Base-by-base conservation (phyloP, 139 green algal species). In the Astrephomene gubernaculifera region DNA sequence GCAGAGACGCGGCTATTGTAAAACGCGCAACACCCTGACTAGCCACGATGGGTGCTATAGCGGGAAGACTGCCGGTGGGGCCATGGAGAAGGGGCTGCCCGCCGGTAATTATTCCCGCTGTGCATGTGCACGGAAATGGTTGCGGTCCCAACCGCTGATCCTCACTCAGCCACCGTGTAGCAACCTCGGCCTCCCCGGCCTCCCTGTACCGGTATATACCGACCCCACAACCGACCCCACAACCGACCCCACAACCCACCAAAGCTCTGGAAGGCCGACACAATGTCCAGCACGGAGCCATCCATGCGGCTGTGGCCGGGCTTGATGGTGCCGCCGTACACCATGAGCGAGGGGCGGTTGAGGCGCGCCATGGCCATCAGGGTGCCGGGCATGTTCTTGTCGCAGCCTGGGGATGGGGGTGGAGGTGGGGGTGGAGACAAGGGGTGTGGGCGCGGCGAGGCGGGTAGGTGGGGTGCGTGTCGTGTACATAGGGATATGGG, bases 341-440 rank as follows among this genome's bases (percentile, higher is more conserved):
- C 91, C 97, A 99, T 99, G 72, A 99, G 81, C 41, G 91, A 90
- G 36, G 97, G 97, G 38, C 97, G 90, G 92, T 99, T 99, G 6
- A 99, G 87, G 60, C 97, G 92, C 0, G 90, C 97, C 96, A 99
- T 99, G 31, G 97, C 97, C 52, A 99, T 99, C 53, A 99, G 76
- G 0, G 90, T 95, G 65, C 97, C 97, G 0, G 97, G 97, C 97
- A 99, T 99, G 94, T 99, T 99, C 92, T 98, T 98, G 92, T 99
- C 97, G 86, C 96, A 99, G 19, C 96, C 97, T 90, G 83, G 14
- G 45, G 19, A 35, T 2, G 21, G 60, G 31, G 36, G 22, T 27
- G 27, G 24, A 33, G 67, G 6, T 36, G 10, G 67, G 3, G 36
- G 12, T 4, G 64, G 33, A 44, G 64, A n/a, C n/a, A n/a, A n/a